Percentiles rank a stretch among this genome's conserved stretches.
phyloP scores from a whole-genome alignment of 2,329 filamentous ascomycete species.

The Knoxdaviesia proteae region DNA sequence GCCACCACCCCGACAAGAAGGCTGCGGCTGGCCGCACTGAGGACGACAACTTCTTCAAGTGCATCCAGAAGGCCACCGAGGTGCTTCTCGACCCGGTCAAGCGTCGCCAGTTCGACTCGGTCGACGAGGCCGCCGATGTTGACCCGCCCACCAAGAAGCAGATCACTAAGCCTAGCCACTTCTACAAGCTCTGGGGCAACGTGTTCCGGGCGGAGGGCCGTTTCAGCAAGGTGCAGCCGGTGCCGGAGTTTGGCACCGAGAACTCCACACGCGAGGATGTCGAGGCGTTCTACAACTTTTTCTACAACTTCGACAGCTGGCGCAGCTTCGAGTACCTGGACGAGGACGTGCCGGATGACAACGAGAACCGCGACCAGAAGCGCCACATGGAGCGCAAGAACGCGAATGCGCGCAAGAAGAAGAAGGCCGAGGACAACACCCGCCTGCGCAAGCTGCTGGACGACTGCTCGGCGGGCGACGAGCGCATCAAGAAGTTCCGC shows the following conservation, averaged over 20 bases:
- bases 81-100: conserved; percentile 79
- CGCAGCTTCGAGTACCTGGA: conserved; percentile 94
- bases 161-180: conserved; percentile 55
- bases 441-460: conserved; percentile 82
- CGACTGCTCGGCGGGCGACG: conserved; percentile 63
- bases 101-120: conserved; percentile 88
- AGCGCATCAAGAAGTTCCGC: conserved; percentile 94
- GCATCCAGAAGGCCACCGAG: conserved; percentile 95
- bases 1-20: conserved; percentile 98
- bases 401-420: conserved; percentile 92
- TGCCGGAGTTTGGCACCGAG: conserved; percentile 68
- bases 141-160: conserved; percentile 89
- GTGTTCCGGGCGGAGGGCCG: conserved; percentile 84
- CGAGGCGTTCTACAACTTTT: conserved; percentile 97
- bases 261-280: conserved; percentile 77
- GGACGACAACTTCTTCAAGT: conserved; percentile 99
- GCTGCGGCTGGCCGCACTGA: conserved; percentile 71
- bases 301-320: conserved; percentile 99
- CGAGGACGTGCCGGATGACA: conserved; percentile 96
- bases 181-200: conserved; percentile 81
- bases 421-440: conserved; percentile 92
- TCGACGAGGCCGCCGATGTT: conserved; percentile 83
- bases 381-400: conserved; percentile 98
- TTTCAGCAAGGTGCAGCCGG: conserved; percentile 80
- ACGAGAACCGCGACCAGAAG: conserved; percentile 97